Conservation (phyloP, 768 basidiomycete genomes). For the Gymnopilus junonius region DNA sequence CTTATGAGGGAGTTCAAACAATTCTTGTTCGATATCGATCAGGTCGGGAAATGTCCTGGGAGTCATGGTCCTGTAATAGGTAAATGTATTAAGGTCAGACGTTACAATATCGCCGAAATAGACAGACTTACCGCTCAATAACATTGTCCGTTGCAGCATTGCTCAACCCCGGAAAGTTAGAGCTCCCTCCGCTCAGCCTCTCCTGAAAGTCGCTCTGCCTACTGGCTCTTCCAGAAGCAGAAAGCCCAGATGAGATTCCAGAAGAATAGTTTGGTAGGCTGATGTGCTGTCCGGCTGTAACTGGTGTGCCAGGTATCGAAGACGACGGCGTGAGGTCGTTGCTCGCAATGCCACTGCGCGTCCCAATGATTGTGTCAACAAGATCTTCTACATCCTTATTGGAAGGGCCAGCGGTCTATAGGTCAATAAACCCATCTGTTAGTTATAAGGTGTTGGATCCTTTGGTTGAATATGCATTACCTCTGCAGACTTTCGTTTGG, state of each 20-base stretch:
- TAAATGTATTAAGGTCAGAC: conserved; percentile 6
- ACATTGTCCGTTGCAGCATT: conserved; percentile 70
- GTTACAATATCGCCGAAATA: not conserved
- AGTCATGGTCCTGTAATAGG: conserved; percentile 53
- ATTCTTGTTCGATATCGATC: conserved; percentile 88
- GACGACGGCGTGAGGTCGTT: conserved; percentile 71
- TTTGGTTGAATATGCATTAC: conserved; percentile 23
- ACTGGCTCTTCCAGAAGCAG: conserved; percentile 67
- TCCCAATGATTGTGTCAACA: conserved; percentile 63
- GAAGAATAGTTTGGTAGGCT: conserved; percentile 39
- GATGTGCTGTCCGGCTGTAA: conserved; percentile 40
- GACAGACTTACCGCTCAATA: conserved; percentile 61
- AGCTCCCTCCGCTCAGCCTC: conserved; percentile 38
- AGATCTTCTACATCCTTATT: conserved; percentile 72
- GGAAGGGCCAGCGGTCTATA: conserved; percentile 27
- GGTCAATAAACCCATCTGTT: not conserved
- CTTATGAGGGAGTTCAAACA: conserved; percentile 89
- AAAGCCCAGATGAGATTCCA: conserved; percentile 29
- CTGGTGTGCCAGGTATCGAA: conserved; percentile 75
- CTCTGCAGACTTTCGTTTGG: conserved; percentile 44
- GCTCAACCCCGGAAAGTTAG: conserved; percentile 48
- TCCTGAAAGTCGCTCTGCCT: conserved; percentile 67
- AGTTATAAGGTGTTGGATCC: not conserved
- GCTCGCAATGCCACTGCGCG: conserved; percentile 52
- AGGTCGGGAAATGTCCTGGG: conserved; percentile 75